Evolutionary conservation across 257 asterid species (phyloP), one percentile per base, ranked within the genome.

Genomic region (Solanum dulcamara): DNA sequence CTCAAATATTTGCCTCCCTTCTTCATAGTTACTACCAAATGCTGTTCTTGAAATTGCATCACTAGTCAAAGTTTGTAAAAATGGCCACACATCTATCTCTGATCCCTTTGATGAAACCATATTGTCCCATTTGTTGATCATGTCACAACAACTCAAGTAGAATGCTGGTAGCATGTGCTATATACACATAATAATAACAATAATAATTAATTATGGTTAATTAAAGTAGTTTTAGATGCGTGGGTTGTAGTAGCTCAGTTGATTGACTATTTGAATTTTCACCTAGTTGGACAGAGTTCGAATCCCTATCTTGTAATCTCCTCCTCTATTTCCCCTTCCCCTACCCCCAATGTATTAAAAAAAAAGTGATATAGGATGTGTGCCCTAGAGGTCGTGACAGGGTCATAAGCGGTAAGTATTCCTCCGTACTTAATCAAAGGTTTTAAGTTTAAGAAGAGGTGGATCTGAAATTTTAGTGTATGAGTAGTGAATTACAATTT

Each of bases 1-100:
- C 89, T 88, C 87, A 26, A 90, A 91, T 81, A 90, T 88, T 33
- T 88, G 82, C 20, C 89, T 81, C 0, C 94, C 94, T 86, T 89
- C 85, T 68, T 89, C 91, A 55, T 89, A 89, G 38, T 89, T 89
- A 80, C 91, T 89, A 3, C 94, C 92, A 17, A 92, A 89, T 0
- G 93, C 91, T 11, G 85, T 91, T 53, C 90, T 67, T 2, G 94
- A 92, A 42, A 92, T 90, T 32, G 90, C 86, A 70, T 92, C 91
- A 44, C 91, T 91, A 4, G 91, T n/a, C 33, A 88, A 70, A 37
- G 89, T 84, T n/a, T 89, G 88, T 9, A 92, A 81, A 50, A 53
- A 80, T 20, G 93, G 91, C 94, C 92, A 90, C 71, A 90, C 93
- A 24, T 90, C 92, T 67, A 91, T 67, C 79, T 88, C 94, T 46